Conservation (phyloP, 2,329 filamentous ascomycete genomes). For the Tolypocladium tundrense region DNA sequence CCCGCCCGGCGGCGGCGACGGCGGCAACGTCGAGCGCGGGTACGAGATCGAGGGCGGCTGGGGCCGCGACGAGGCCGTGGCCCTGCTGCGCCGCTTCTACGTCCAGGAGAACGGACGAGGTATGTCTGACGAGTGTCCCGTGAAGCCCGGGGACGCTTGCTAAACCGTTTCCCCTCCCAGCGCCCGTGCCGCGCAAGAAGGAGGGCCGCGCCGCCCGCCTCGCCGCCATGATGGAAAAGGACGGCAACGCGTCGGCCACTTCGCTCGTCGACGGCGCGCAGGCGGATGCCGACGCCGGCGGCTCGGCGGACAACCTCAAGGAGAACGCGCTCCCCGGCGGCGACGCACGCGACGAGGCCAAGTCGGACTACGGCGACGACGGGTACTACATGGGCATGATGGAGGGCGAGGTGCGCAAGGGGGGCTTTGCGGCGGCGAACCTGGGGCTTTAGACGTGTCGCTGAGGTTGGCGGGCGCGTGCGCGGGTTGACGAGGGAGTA, state of each 20-base stretch:
- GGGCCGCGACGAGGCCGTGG: conserved; percentile 86
- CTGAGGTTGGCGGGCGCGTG: neutral
- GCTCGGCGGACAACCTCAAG: neutral
- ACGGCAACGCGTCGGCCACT: conserved; percentile 13
- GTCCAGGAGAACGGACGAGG: conserved; percentile 95
- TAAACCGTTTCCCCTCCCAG: conserved; percentile 16
- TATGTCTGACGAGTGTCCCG: conserved; percentile 23
- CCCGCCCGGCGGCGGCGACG: conserved; percentile 35
- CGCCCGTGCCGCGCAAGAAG: conserved; percentile 43
- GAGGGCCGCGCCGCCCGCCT: conserved; percentile 44
- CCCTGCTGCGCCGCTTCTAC: conserved; percentile 86
- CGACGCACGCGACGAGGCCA: neutral
- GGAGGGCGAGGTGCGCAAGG: conserved; percentile 2
- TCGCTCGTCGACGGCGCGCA: neutral
- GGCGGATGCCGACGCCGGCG: neutral
- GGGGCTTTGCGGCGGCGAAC: neutral
- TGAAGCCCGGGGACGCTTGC: neutral
- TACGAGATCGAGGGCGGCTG: conserved; percentile 81
- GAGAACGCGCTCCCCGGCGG: neutral
- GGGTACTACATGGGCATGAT: neutral
- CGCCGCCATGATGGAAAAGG: conserved; percentile 39
- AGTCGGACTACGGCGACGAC: neutral
- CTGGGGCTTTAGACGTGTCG: neutral
- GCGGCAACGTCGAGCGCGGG: conserved; percentile 63
- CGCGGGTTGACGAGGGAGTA: fast-evolving